Evolutionary conservation across 1,284 basidiomycete genomes (phyloP), one percentile per base, ranked within the genome.

Genomic region (Tranzscheliella williamsii): DNA sequence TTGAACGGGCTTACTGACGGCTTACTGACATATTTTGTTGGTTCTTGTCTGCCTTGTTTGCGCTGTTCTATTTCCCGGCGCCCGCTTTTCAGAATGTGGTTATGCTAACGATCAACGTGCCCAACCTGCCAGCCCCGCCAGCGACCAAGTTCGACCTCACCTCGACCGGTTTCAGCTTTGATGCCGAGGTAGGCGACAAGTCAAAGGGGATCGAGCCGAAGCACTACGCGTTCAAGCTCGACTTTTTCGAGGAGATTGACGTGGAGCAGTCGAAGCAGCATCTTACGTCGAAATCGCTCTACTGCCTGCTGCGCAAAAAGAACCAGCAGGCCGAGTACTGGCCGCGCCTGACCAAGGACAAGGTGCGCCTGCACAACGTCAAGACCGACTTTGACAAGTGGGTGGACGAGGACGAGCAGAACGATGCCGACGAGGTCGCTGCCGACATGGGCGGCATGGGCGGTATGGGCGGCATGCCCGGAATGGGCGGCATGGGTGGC

Each of bases 381-480:
- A 78, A 78, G 73, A 78, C 77, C 38, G 77, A 78, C 42, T 78
- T 78, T 36, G 70, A 73, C 61, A 77, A 77, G 61, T 78, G 77
- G 77, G 76, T 78, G 16, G 77, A 78, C 44, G 76, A 78, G 52
- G 77, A 78, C 46, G 77, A 78, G 51, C 77, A 78, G 65, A 43
- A 62, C 27, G 73, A 58, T 11, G 66, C 49, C 18, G 42, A 49
- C n/a, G 60, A 60, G 9, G 75, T 60, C 17, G 36, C 51, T 2
- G 38, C 43, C 30, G 54, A 38, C 29, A 50, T 65, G 46, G 42
- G 32, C n/a, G 70, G 67, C 41, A 62, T 70, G 51, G 62, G 49
- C 32, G 81, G 77, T 16, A 73, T 78, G 68, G 78, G 73, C 16
- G 82, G 79, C 2, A 80, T 81, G 79, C 73, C 72, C 11, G 81